Conservation (phyloP, 371 early-diverging fungal genomes). For the Lichtheimia hyalospora region DNA sequence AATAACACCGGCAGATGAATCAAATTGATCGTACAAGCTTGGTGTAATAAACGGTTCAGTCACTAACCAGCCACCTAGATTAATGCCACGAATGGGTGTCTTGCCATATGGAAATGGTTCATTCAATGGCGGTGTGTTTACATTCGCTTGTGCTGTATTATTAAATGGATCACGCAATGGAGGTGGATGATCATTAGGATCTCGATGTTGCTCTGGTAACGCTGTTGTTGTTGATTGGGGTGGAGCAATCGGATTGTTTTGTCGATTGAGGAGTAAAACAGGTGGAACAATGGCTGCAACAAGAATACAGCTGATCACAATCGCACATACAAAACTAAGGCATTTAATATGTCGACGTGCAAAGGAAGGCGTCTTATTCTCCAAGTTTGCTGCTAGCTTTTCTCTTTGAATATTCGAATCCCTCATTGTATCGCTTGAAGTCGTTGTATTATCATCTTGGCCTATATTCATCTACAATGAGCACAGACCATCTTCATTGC, state of each 20-base stretch:
- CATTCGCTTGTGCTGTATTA: constrained; percentile 34
- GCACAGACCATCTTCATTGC: no score
- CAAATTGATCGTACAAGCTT: constrained; percentile 63
- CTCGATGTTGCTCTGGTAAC: neutral
- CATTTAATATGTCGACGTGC: no score
- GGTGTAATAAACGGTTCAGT: constrained; percentile 77
- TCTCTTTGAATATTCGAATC: no score
- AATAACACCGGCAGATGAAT: constrained; percentile 17
- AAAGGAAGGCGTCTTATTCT: neutral
- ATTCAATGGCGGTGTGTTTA: constrained; percentile 41
- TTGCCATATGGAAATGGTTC: constrained; percentile 56
- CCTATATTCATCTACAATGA: neutral
- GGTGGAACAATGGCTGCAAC: constrained; percentile 1
- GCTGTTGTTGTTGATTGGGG: neutral
- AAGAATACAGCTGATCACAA: neutral
- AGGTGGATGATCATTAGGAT: constrained; percentile 4
- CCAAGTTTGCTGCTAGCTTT: neutral
- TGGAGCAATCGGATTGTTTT: neutral
- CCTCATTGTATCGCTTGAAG: neutral
- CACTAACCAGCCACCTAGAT: constrained; percentile 74
- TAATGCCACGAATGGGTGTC: constrained; percentile 66
- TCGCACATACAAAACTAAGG: no score
- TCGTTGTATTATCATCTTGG: neutral
- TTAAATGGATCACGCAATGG: constrained; percentile 17
- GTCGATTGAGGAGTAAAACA: neutral